phyloP scores from a whole-genome alignment of 768 basidiomycete species.

The Suillus lakei region DNA sequence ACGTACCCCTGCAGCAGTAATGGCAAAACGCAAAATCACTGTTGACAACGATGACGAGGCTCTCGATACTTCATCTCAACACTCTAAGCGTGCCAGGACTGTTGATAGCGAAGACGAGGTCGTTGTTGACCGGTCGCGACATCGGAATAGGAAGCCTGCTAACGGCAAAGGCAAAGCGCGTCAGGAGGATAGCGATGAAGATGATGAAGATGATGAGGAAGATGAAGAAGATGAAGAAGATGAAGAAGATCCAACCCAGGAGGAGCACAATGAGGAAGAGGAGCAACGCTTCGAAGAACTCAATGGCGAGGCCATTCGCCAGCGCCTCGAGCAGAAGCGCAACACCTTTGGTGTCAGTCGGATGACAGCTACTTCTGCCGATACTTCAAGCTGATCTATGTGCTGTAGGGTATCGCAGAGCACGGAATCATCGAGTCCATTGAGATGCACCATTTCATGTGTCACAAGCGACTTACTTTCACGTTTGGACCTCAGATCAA shows the following conservation, averaged over 20 bases:
- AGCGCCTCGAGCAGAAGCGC: slow-evolving; percentile 50
- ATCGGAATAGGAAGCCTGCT: slow-evolving; percentile 35
- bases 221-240: slow-evolving; percentile 37
- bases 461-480: slow-evolving; percentile 84
- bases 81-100: slow-evolving; percentile 50
- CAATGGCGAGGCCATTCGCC: slow-evolving; percentile 59
- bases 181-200: slow-evolving; percentile 34
- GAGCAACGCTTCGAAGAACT: slow-evolving; percentile 70
- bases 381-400: slow-evolving; percentile 2
- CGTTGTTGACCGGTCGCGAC: slow-evolving; percentile 17
- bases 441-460: slow-evolving; percentile 95
- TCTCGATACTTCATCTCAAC: slow-evolving; percentile 34
- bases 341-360: slow-evolving; percentile 45
- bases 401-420: slow-evolving; percentile 72
- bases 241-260: slow-evolving; percentile 40
- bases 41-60: slow-evolving; percentile 49
- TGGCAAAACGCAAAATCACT: slow-evolving; percentile 60
- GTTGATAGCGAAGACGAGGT: slow-evolving; percentile 42
- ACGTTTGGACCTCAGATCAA: slow-evolving; percentile 93
- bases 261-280: slow-evolving; percentile 51
- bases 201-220: slow-evolving; percentile 36
- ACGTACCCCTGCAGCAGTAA: slow-evolving; percentile 26
- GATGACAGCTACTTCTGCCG: slow-evolving; percentile 46
- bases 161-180: slow-evolving; percentile 37
- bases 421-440: slow-evolving; percentile 87